These are phyloP conservation scores for Talaromyces wortmannii DNA, from an alignment of 495 filamentous ascomycete species.

Conservation along the genomic window DNA sequence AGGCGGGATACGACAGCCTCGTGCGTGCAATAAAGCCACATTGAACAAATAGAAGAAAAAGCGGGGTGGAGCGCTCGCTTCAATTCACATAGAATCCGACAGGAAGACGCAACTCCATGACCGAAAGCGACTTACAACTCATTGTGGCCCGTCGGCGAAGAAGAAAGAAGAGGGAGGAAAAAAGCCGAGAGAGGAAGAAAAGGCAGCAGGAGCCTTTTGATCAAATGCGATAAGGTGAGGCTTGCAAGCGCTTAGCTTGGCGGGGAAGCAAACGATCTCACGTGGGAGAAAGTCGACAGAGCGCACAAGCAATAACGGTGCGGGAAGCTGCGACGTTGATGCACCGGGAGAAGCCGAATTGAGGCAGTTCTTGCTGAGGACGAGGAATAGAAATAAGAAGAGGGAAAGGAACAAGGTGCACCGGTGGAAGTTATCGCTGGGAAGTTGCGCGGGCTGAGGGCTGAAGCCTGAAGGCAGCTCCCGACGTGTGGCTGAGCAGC, in stretches of 20 bases:
- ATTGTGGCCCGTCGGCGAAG: conserved; percentile 23
- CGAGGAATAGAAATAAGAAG: neutral
- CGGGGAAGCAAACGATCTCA: neutral
- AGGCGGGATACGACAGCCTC: conserved; percentile 2
- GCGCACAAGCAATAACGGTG: neutral
- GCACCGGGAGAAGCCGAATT: neutral
- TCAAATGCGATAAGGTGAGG: neutral
- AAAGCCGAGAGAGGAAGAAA: neutral
- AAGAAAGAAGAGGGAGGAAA: neutral
- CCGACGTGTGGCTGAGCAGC: neutral
- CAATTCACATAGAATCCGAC: neutral
- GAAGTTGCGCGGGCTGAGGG: neutral
- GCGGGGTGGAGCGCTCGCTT: neutral
- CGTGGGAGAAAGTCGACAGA: neutral
- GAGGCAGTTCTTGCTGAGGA: neutral
- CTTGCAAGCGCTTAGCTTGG: neutral
- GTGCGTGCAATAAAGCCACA: neutral
- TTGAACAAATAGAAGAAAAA: conserved; percentile 1
- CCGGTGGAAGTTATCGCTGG: neutral
- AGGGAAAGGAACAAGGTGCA: neutral
- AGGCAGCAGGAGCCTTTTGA: neutral
- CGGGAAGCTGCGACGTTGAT: neutral
- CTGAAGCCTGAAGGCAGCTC: neutral
- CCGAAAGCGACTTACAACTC: conserved; percentile 36
- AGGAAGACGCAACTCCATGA: neutral